Conservation (phyloP, 2,329 filamentous ascomycete species). For the Rhinocladiella similis region DNA sequence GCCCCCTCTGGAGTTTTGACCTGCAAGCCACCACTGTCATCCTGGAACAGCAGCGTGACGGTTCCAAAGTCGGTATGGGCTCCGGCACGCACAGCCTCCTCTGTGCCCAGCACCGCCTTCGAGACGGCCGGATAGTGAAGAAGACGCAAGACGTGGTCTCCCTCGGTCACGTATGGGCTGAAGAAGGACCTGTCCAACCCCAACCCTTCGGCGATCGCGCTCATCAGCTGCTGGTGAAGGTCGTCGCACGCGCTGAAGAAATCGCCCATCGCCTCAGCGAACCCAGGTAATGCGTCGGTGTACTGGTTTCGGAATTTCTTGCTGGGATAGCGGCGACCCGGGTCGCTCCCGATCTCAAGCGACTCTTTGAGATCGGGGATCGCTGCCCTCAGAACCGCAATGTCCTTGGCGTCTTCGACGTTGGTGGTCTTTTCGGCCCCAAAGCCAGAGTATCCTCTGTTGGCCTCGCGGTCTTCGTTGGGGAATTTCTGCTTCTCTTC, state of each 20-base stretch:
- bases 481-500: too few species aligned
- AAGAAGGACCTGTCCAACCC: neutral
- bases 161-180: neutral
- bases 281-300: neutral
- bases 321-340: neutral
- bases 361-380: slow-evolving; percentile 1
- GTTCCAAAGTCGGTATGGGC: slow-evolving; percentile 41
- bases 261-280: neutral
- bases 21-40: slow-evolving; percentile 78
- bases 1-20: slow-evolving; percentile 65
- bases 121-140: slow-evolving; percentile 69
- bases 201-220: neutral
- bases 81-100: slow-evolving; percentile 76
- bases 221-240: neutral
- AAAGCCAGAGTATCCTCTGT: neutral
- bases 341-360: neutral
- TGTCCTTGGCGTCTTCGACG: neutral
- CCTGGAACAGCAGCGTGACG: slow-evolving; percentile 75
- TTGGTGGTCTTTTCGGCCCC: neutral
- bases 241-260: neutral
- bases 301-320: neutral
- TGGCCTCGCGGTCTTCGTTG: too few species aligned
- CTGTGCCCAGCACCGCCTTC: neutral
- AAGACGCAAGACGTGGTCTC: slow-evolving; percentile 47
- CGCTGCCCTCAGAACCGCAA: neutral